A percentile compares a stretch with the other conserved stretches of the same genome.
phyloP scores from a whole-genome alignment of 2,329 filamentous ascomycete species.

The Fusarium oxysporum region DNA sequence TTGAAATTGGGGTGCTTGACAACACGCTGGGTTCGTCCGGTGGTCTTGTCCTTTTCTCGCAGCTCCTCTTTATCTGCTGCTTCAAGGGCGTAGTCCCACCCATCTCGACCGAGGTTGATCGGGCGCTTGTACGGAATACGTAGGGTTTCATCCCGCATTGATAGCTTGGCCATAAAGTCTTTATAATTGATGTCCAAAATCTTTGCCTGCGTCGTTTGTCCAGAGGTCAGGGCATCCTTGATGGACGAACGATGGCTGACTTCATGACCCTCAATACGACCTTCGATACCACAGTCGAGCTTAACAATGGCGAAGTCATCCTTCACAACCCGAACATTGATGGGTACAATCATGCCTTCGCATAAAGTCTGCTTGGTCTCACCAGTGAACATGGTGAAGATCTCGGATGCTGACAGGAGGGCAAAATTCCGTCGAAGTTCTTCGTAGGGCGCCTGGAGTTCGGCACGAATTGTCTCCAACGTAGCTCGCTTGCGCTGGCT shows the following conservation, averaged over 20 bases:
- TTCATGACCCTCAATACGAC: conserved; percentile 84
- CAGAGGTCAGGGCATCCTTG: conserved; percentile 78
- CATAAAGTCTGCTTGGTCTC: conserved; percentile 87
- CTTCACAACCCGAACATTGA: conserved; percentile 88
- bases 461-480: conserved; percentile 93
- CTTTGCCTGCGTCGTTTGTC: conserved; percentile 90
- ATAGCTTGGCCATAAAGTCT: conserved; percentile 84
- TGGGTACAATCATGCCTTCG: conserved; percentile 92
- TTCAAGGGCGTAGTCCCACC: conserved; percentile 91
- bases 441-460: conserved; percentile 92
- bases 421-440: conserved; percentile 87
- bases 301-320: conserved; percentile 94
- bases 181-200: conserved; percentile 89
- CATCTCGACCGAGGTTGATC: conserved; percentile 78
- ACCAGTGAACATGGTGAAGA: conserved; percentile 97
- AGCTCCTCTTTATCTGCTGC: conserved; percentile 83
- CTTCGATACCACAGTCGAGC: conserved; percentile 94
- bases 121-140: conserved; percentile 77
- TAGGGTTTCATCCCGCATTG: conserved; percentile 84
- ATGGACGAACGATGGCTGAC: conserved; percentile 79
- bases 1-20: conserved; percentile 98
- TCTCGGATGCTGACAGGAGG: conserved; percentile 76
- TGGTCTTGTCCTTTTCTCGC: conserved; percentile 85
- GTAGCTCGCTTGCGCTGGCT: conserved; percentile 96
- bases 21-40: conserved; percentile 89